Conservation (phyloP, 306 rosid genomes). For the Senna tora region DNA sequence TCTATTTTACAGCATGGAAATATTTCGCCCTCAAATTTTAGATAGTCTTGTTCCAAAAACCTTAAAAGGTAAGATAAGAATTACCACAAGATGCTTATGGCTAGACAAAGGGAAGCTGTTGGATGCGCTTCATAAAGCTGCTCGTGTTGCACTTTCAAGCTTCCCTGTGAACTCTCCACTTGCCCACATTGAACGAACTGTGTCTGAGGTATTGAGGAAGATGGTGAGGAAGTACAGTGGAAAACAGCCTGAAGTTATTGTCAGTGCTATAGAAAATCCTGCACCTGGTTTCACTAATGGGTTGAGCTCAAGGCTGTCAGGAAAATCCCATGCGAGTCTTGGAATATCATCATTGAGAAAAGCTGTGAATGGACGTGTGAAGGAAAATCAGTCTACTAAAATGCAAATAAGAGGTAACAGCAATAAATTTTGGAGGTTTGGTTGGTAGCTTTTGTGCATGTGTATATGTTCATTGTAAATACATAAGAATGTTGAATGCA, state of each 20-base stretch:
- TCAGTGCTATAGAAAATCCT: slow-evolving; percentile 83
- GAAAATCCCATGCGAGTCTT: slow-evolving; percentile 63
- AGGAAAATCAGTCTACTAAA: slow-evolving; percentile 52
- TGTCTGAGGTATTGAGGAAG: slow-evolving; percentile 88
- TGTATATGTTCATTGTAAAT: not conserved
- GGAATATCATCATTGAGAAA: slow-evolving; percentile 53
- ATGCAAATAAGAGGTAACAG: slow-evolving; percentile 50
- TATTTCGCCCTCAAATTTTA: slow-evolving; percentile 70
- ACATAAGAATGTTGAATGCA: not conserved
- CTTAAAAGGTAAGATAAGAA: slow-evolving; percentile 83
- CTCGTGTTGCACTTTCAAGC: slow-evolving; percentile 92
- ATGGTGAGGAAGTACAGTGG: slow-evolving; percentile 98
- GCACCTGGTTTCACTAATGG: slow-evolving; percentile 72
- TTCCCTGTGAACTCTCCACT: slow-evolving; percentile 85
- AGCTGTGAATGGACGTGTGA: slow-evolving; percentile 50
- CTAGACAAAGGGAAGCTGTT: slow-evolving; percentile 94
- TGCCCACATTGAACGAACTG: slow-evolving; percentile 84
- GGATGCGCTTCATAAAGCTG: slow-evolving; percentile 93
- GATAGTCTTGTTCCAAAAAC: slow-evolving; percentile 56
- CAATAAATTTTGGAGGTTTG: slow-evolving; percentile 45
- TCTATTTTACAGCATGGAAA: slow-evolving; percentile 77
- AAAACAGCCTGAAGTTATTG: slow-evolving; percentile 90
- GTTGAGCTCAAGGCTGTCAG: slow-evolving; percentile 66
- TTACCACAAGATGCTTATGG: slow-evolving; percentile 96
- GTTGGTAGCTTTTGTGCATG: slow-evolving; percentile 20